Conservation (phyloP, 495 filamentous ascomycete genomes). For the Aspergillus panamensis region DNA sequence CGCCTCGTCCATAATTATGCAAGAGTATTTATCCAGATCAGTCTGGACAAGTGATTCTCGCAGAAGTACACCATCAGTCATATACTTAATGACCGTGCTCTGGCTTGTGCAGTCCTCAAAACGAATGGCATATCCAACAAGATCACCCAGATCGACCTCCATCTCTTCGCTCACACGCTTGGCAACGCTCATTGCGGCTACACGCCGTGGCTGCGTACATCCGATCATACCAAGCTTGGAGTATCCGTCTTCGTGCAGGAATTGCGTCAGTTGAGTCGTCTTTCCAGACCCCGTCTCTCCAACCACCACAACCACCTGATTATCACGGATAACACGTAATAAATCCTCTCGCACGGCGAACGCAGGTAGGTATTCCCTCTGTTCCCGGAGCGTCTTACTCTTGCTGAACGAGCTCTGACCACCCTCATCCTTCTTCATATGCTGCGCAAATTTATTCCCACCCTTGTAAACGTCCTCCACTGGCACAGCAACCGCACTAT, state of each 20-base stretch:
- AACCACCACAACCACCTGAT: slow-evolving; percentile 94
- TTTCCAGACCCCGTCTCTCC: slow-evolving; percentile 97
- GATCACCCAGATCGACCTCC: slow-evolving; percentile 86
- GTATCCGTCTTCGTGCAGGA: slow-evolving; percentile 92
- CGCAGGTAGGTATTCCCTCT: slow-evolving; percentile 89
- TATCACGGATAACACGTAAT: slow-evolving; percentile 90
- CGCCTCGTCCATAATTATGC: slow-evolving; percentile 99
- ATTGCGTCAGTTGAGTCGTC: slow-evolving; percentile 94
- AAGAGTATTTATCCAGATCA: slow-evolving; percentile 95
- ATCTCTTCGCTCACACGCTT: slow-evolving; percentile 99
- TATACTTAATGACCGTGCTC: slow-evolving; percentile 96
- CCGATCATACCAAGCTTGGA: slow-evolving; percentile 83
- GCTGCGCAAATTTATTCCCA: slow-evolving; percentile 82
- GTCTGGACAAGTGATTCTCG: slow-evolving; percentile 87
- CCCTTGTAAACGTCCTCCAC: slow-evolving; percentile 66
- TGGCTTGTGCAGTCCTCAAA: slow-evolving; percentile 98
- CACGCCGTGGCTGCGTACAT: slow-evolving; percentile 91
- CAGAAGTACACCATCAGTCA: slow-evolving; percentile 96
- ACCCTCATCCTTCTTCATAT: slow-evolving; percentile 78
- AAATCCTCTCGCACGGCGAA: slow-evolving; percentile 97
- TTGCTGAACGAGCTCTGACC: slow-evolving; percentile 91
- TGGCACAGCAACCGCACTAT: slow-evolving; percentile 74
- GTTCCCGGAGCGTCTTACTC: slow-evolving; percentile 85
- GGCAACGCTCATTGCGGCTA: slow-evolving; percentile 97
- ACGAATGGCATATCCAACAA: slow-evolving; percentile 95